Evolutionary conservation across 345 rosid species (phyloP), one percentile per base, ranked within the genome.

Genomic region (Aurinia saxatilis): DNA sequence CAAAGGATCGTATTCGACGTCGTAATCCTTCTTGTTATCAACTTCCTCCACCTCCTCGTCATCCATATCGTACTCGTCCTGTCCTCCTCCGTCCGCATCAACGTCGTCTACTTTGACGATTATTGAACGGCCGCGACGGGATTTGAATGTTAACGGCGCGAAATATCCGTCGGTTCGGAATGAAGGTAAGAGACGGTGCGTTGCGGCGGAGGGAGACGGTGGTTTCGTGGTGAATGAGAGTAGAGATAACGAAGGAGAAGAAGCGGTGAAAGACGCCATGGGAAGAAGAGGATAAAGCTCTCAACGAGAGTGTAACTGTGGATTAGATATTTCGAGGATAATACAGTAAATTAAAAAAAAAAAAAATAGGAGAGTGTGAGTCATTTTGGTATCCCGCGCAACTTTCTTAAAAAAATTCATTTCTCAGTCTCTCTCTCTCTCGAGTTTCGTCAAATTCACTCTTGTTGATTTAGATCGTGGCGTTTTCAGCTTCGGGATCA

Each of bases 21-120:
- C 98, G 63, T 83, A 88, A 71, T 92, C 98, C 75, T 79, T 84
- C 80, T 83, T 88, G 69, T 91, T 86, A 74, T 92, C 96, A 3
- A 86, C 71, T 73, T 92, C 98, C 55, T 86, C 98, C 4, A 75
- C 81, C 57, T 92, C 95, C 10, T 88, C 89, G 17, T 88, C 98
- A 67, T 86, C 88, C 82, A 84, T 78, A 68, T 81, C 88, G 78
- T 82, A 91, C 66, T 85, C 98, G 38, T 82, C 90, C 18, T 71
- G 76, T 27, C 83, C 82, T 3, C 79, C 93, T 7, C 72, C 71
- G 37, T 88, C 95, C 1, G 50, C 88, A 21, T 88, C 98, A 40
- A 78, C 87, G 8, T 86, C 98, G 68, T 83, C 96, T 5, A 80
- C 88, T 10, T 78, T 79, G 40, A 75, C 84, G 8, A 86, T 38